Evolutionary conservation across 139 green algal genomes (phyloP), one percentile per base, ranked within the genome.

Genomic region (Pleodorina starrii): DNA sequence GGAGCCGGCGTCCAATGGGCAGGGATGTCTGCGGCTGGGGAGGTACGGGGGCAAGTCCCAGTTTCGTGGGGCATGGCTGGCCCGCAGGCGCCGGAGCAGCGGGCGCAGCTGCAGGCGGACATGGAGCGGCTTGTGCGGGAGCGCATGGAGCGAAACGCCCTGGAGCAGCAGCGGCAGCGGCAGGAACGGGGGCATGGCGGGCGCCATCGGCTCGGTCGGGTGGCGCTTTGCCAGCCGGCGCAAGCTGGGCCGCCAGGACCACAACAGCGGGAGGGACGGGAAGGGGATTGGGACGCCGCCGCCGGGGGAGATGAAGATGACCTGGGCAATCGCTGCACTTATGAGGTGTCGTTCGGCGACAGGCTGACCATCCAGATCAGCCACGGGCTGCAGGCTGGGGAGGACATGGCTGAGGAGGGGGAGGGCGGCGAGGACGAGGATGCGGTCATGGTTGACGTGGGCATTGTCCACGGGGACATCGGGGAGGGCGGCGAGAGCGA

Each of bases 291-390:
- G n/a, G n/a, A n/a, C n/a, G n/a, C n/a, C n/a, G n/a, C n/a, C n/a
- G 54, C 54, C 5, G 9, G 25, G 32, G 76, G 16, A 35, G 76
- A 71, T 19, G 54, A 25, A 25, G 29, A 66, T 12, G 54, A 25
- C 54, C 54, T 66, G 54, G 51, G 46, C 17, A 51, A 73, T 1
- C 51, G 78, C 16, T 74, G 81, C 43, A 78, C 43, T 0, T 74
- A 75, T 16, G 40, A 87, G 60, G 36, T 87, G 12, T 68, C 81
- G 29, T 78, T 87, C 19, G 81, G 81, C 43, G 81, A 35, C 21
- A 60, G 81, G 29, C 81, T 87, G 43, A 77, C 60, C 1, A 87
- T 87, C 42, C 60, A 77, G 27, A 87, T 87, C 81, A 87, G 81
- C 60, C 81, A 88, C 23, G 66, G 42, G 21, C 5, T 79, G 44